Evolutionary conservation across 805 yeast genomes (phyloP).

Genomic region (Saccharomyces eubayanus): DNA sequence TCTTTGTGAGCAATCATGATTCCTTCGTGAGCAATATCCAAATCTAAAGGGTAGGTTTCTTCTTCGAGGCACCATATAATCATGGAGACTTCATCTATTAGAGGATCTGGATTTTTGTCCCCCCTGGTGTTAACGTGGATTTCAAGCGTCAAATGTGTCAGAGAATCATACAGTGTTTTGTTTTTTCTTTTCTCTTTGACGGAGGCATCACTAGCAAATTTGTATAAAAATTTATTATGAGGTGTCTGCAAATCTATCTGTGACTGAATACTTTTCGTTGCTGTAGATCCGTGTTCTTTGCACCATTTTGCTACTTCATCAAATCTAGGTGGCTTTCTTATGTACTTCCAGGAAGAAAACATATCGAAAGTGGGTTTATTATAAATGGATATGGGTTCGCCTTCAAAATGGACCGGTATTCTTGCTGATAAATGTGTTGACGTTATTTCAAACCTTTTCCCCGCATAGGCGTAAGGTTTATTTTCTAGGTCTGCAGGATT

Average conservation of each 20-base stretch:
- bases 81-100: slow-evolving; percentile 45
- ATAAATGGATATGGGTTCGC: slow-evolving; percentile 9
- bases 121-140: slow-evolving; percentile 53
- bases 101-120: slow-evolving; percentile 55
- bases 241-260: slow-evolving; percentile 46
- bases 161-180: slow-evolving; percentile 36
- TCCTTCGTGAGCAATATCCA: slow-evolving; percentile 34
- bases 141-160: slow-evolving; percentile 60
- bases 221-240: slow-evolving; percentile 24
- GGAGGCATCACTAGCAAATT: slow-evolving; percentile 4
- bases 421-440: slow-evolving; percentile 33
- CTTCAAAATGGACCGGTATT: slow-evolving; percentile 22
- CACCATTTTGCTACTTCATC: slow-evolving; percentile 22
- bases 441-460: slow-evolving; percentile 45
- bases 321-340: slow-evolving; percentile 41
- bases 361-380: neutral
- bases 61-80: slow-evolving; percentile 59
- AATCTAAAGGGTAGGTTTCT: slow-evolving; percentile 30
- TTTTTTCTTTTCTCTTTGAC: slow-evolving; percentile 27
- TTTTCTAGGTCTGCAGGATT: slow-evolving; percentile 43
- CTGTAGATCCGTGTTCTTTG: slow-evolving; percentile 7
- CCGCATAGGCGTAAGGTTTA: slow-evolving; percentile 57
- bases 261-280: slow-evolving; percentile 29
- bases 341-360: slow-evolving; percentile 39
- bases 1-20: slow-evolving; percentile 19